These are phyloP conservation scores for Aspergillus vadensis DNA, from an alignment of 2,329 filamentous ascomycete species.

Conservation along the genomic window DNA sequence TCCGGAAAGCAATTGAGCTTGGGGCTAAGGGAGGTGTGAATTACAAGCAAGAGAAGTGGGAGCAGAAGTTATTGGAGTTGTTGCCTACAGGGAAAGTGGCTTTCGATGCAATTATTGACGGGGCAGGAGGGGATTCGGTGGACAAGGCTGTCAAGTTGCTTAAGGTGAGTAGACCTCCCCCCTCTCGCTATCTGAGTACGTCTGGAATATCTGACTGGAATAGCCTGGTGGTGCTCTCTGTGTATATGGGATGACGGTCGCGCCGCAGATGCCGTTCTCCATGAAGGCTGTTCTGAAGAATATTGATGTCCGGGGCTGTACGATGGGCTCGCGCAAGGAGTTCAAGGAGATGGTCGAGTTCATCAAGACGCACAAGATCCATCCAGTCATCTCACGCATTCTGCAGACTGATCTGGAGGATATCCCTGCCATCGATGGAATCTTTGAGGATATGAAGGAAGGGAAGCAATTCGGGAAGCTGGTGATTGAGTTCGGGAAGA, in stretches of 20 bases:
- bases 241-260: conserved; percentile 87
- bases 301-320: conserved; percentile 80
- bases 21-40: conserved; percentile 80
- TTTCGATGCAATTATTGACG: conserved; percentile 84
- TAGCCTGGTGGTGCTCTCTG: conserved; percentile 77
- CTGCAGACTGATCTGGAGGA: conserved; percentile 70
- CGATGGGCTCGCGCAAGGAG: conserved; percentile 88
- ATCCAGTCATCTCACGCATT: conserved; percentile 74
- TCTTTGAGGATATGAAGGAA: conserved; percentile 87
- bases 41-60: conserved; percentile 80
- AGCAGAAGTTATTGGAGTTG: conserved; percentile 65
- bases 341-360: conserved; percentile 90
- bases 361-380: conserved; percentile 71
- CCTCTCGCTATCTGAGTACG: neutral
- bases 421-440: conserved; percentile 71
- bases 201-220: conserved; percentile 19
- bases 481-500: conserved; percentile 68
- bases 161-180: conserved; percentile 52
- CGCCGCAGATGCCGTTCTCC: conserved; percentile 80
- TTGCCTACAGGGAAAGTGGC: conserved; percentile 66
- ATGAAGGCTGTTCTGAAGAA: conserved; percentile 87
- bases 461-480: conserved; percentile 90
- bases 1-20: conserved; percentile 67
- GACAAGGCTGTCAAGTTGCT: conserved; percentile 67
- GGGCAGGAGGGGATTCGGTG: conserved; percentile 85